phyloP scores from a whole-genome alignment of 768 basidiomycete species.

The Mrakia blollopis region DNA sequence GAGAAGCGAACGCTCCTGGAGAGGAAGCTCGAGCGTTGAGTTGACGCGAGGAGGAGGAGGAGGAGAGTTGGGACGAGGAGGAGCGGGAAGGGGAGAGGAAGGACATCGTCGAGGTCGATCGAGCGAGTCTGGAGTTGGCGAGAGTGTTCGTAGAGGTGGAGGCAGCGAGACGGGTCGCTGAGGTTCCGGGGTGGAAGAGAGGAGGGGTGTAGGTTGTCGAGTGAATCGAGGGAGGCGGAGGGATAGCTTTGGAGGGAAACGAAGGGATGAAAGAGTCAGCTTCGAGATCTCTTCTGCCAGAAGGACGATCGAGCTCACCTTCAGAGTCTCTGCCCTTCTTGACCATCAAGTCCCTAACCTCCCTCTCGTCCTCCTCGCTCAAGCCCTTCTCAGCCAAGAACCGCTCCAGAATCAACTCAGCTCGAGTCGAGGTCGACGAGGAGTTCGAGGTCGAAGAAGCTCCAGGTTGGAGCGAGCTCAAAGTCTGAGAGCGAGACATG shows the following conservation, averaged over 20 bases:
- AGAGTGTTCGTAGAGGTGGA: constrained; percentile 5
- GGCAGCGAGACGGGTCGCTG: not conserved
- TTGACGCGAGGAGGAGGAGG: not conserved
- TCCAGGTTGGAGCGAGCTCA: constrained; percentile 6
- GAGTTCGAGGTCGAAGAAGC: not conserved
- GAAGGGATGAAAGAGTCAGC: not conserved
- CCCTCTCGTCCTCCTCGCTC: not conserved
- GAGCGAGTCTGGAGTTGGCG: constrained; percentile 15
- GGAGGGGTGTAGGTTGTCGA: not conserved
- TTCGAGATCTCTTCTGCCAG: too few relatives aligned
- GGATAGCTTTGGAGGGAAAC: not conserved
- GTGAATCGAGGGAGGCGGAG: not conserved
- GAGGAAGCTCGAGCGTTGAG: not conserved
- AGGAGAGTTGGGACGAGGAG: not conserved
- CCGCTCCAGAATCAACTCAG: not conserved
- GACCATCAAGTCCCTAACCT: not conserved
- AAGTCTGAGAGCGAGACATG: not conserved
- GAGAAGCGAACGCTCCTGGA: not conserved
- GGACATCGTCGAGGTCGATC: constrained; percentile 19
- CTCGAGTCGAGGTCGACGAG: not conserved
- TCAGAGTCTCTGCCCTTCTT: not conserved
- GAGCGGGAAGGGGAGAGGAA: constrained; percentile 30
- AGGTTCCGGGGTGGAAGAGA: constrained; percentile 27
- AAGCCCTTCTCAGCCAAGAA: not conserved
- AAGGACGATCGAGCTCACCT: not conserved